Evolutionary conservation across 306 rosid genomes (phyloP), one percentile per base, ranked within the genome.

Genomic region (Begonia loranthoides): DNA sequence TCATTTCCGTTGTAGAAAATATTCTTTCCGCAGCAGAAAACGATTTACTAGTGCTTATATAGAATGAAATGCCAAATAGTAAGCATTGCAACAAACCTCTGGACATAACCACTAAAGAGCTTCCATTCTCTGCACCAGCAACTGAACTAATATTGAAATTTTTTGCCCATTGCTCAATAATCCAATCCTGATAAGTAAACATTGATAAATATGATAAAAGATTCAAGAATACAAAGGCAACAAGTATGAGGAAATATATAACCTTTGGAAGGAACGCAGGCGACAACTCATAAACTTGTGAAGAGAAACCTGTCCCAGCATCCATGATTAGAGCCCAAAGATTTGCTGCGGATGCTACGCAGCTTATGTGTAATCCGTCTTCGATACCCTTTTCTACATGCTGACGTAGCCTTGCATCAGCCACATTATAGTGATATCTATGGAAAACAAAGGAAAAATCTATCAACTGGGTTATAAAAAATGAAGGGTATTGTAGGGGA

Each of bases 81-180:
- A 24, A n/a, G 40, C 39, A 47, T 47, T n/a, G 61, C 43, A 50
- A 65, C 72, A 11, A 34, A 87, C 96, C 96, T 87, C 82, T 87
- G 57, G 96, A 87, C 96, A 87, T 87, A 51, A 87, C 96, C 63
- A 87, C 96, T 73, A 87, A 75, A 61, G 94, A 87, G 67, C 96
- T 83, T 39, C 96, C 96, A 57, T 83, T 87, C 46, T 63, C 54
- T 33, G 87, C 90, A 54, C 96, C 96, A 57, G 94, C 96, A 12
- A 87, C 82, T 14, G 96, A 78, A 74, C 96, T 87, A 58, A 87
- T 87, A 43, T 87, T 83, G 64, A 69, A 87, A 66, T 83, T 87
- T 68, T 87, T 87, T 66, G 83, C 96, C 96, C 96, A 87, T 46
- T 87, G 96, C 44, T 87, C 96, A 90, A 83, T 83, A 57, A 87